Evolutionary conservation across 352 stramenopile genomes (phyloP).

Genomic region (Pythium graminicola): DNA sequence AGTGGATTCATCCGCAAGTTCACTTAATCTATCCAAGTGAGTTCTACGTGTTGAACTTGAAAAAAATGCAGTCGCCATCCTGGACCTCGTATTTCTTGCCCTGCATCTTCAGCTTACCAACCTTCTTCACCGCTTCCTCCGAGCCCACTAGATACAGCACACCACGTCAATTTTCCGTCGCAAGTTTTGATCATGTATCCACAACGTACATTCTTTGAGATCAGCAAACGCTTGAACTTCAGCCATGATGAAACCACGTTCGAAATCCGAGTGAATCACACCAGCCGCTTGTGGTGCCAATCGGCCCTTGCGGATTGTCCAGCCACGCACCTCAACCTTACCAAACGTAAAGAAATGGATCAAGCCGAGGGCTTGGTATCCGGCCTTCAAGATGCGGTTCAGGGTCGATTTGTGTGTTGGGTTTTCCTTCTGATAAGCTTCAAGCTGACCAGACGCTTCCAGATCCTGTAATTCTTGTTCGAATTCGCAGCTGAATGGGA

Average conservation of each 20-base stretch:
- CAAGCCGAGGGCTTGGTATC: constrained; percentile 96
- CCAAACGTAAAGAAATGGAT: constrained; percentile 99
- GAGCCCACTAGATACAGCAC: constrained; percentile 44
- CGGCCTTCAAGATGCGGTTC: constrained; percentile 96
- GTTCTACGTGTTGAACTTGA: constrained; percentile 90
- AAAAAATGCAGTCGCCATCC: constrained; percentile 88
- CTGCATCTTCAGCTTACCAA: constrained; percentile 84
- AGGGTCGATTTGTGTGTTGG: constrained; percentile 88
- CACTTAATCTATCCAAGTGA: constrained; percentile 8
- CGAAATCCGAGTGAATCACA: constrained; percentile 99
- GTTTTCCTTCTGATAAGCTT: constrained; percentile 77
- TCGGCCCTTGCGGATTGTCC: constrained; percentile 98
- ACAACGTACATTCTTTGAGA: constrained; percentile 78
- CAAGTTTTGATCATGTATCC: background rate
- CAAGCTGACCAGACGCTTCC: constrained; percentile 47
- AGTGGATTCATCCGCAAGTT: constrained; percentile 12
- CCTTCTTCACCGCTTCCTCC: constrained; percentile 87
- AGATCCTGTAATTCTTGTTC: constrained; percentile 92
- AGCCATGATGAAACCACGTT: constrained; percentile 99
- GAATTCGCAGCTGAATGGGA: constrained; percentile 97
- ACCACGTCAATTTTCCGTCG: background rate
- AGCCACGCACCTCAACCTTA: constrained; percentile 97
- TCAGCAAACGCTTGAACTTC: constrained; percentile 86
- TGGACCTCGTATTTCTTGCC: constrained; percentile 90
- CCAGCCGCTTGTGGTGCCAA: constrained; percentile 96